These are phyloP conservation scores for Tricholoma terreum DNA, from an alignment of 768 basidiomycete genomes.

Conservation along the genomic window DNA sequence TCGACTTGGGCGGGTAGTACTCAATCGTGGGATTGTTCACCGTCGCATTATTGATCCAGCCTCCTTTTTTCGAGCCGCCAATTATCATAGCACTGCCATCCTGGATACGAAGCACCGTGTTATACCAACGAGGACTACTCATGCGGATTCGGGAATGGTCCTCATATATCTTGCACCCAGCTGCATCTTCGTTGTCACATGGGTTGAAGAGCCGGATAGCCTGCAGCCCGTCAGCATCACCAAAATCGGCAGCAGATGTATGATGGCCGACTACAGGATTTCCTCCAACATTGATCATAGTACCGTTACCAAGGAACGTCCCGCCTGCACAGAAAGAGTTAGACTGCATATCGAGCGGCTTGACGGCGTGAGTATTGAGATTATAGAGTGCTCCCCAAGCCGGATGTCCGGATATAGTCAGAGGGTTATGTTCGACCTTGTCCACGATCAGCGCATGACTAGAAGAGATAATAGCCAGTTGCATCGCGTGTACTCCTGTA, in stretches of 20 bases:
- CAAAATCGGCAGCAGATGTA: conserved; percentile 71
- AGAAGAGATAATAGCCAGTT: conserved; percentile 63
- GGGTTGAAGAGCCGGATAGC: conserved; percentile 70
- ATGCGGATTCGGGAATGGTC: conserved; percentile 61
- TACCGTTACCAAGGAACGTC: conserved; percentile 72
- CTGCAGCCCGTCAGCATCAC: conserved; percentile 71
- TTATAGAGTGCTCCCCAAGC: conserved; percentile 81
- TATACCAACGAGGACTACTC: conserved; percentile 82
- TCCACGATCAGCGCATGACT: conserved; percentile 73
- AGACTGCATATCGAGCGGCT: conserved; percentile 61
- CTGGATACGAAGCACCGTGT: conserved; percentile 60
- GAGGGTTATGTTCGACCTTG: conserved; percentile 85
- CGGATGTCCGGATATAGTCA: conserved; percentile 69
- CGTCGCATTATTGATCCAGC: conserved; percentile 83
- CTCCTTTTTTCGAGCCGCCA: conserved; percentile 77
- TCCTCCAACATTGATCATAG: conserved; percentile 75
- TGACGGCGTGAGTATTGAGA: conserved; percentile 58
- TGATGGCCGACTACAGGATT: conserved; percentile 69
- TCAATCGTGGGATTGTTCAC: conserved; percentile 81
- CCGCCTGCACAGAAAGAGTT: conserved; percentile 90
- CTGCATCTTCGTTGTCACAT: conserved; percentile 47
- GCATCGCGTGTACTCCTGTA: conserved; percentile 80
- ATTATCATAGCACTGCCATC: conserved; percentile 86
- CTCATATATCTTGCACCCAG: conserved; percentile 62
- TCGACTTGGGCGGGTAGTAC: conserved; percentile 78